A percentile compares a stretch with the other conserved stretches of the same genome.
phyloP scores from a whole-genome alignment of 75 land plant species.

The Ceratopteris richardii region DNA sequence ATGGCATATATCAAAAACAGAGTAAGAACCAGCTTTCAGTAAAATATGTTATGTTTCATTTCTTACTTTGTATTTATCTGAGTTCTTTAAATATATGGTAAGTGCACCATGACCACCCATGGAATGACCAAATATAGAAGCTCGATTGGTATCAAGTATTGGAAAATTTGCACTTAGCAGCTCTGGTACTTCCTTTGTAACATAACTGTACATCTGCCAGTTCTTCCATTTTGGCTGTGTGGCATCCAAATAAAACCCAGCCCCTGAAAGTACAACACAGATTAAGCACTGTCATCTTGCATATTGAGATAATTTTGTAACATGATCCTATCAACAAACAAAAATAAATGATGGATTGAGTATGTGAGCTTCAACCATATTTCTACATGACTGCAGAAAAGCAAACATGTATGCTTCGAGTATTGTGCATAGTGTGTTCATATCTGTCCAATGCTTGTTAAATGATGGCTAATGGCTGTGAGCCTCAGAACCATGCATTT shows the following conservation, averaged over 20 bases:
- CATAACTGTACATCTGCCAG: constrained; percentile 97
- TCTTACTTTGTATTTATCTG: constrained; percentile 73
- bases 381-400: too few species aligned
- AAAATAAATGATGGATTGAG: too few species aligned
- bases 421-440: too few species aligned
- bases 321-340: too few species aligned
- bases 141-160: constrained; percentile 65
- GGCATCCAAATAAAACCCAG: constrained; percentile 97
- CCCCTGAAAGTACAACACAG: constrained; percentile 44
- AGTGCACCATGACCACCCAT: constrained; percentile 99
- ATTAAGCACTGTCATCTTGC: too few species aligned
- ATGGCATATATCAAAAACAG: background rate
- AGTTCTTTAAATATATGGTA: constrained; percentile 78
- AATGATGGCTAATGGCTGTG: too few species aligned
- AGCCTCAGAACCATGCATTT: too few species aligned
- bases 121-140: constrained; percentile 91
- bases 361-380: too few species aligned
- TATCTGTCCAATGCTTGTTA: too few species aligned
- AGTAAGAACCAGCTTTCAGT: background rate
- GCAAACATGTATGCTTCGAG: too few species aligned
- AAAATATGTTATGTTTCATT: too few species aligned
- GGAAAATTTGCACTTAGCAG: constrained; percentile 58
- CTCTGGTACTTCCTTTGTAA: constrained; percentile 80
- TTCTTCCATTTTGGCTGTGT: constrained; percentile 96
- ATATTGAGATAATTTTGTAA: too few species aligned